These are phyloP conservation scores for Podosphaera xanthii DNA, from an alignment of 2,329 filamentous ascomycete species.

Conservation along the genomic window DNA sequence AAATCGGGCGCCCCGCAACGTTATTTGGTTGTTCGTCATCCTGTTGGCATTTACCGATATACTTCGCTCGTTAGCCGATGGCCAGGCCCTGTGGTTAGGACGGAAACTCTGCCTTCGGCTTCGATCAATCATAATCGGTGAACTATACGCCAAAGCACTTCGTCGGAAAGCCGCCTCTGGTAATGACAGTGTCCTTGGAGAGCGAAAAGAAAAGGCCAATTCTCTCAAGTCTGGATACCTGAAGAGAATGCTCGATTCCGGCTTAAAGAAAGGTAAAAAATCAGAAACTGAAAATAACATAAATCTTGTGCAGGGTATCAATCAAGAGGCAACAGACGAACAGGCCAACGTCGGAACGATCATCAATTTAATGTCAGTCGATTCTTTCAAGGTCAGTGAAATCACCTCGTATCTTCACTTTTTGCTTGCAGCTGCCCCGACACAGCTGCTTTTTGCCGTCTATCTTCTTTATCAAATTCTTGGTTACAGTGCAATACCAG, in stretches of 20 bases:
- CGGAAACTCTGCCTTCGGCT: conserved; percentile 85
- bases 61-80: conserved; percentile 60
- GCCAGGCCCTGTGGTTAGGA: conserved; percentile 77
- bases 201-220: conserved; percentile 22
- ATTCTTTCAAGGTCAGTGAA: conserved; percentile 96
- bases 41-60: conserved; percentile 67
- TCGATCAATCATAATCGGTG: conserved; percentile 84
- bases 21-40: conserved; percentile 90
- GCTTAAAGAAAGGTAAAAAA: conserved; percentile 23
- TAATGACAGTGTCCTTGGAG: conserved; percentile 49
- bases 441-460: conserved; percentile 65
- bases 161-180: conserved; percentile 70
- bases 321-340: conserved; percentile 26
- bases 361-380: conserved; percentile 98
- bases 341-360: conserved; percentile 93
- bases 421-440: conserved; percentile 74
- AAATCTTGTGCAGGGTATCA: conserved; percentile 3
- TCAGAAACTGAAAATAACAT: conserved; percentile 20
- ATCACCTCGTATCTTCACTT: conserved; percentile 90
- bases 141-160: conserved; percentile 90
- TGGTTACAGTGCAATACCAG: conserved; percentile 80
- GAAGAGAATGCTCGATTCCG: conserved; percentile 36
- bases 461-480: conserved; percentile 71
- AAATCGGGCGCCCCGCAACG: conserved; percentile 50
- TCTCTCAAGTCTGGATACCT: conserved; percentile 21